A percentile compares a stretch with the other conserved stretches of the same genome.
phyloP scores from a whole-genome alignment of 805 yeast genomes.

The Metschnikowia henanensis region DNA sequence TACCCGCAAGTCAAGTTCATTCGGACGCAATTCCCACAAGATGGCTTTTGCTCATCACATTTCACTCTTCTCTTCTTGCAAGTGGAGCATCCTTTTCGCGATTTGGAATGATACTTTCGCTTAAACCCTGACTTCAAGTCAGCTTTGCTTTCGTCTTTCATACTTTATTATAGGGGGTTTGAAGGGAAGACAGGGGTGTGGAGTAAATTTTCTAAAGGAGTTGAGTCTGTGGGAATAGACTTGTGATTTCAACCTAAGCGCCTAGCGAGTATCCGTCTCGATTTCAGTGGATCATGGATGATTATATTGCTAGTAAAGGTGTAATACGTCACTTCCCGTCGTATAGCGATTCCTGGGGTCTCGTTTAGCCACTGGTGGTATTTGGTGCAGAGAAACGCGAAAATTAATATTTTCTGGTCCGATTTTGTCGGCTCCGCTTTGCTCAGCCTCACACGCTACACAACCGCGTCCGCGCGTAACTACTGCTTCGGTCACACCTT shows the following conservation, averaged over 20 bases:
- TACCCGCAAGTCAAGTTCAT: constrained; percentile 80
- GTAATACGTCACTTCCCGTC: constrained; percentile 6
- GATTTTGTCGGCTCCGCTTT: neutral
- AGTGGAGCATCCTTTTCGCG: constrained; percentile 85
- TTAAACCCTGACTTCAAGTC: constrained; percentile 47
- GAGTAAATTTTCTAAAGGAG: constrained; percentile 3
- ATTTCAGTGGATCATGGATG: constrained; percentile 2
- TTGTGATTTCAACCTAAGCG: constrained; percentile 7
- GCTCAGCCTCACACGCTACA: neutral
- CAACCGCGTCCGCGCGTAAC: neutral
- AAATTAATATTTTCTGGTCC: constrained; percentile 3
- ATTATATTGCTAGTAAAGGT: neutral
- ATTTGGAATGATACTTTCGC: constrained; percentile 85
- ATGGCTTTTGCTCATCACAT: constrained; percentile 86
- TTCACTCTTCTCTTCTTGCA: constrained; percentile 90
- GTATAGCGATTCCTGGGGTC: constrained; percentile 6
- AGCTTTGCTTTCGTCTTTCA: constrained; percentile 13
- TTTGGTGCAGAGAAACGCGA: constrained; percentile 6
- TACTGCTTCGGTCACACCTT: too few relatives aligned
- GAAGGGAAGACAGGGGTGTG: neutral
- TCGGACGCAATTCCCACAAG: constrained; percentile 75
- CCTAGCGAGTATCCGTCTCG: constrained; percentile 2
- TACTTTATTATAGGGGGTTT: neutral
- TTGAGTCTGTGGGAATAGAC: constrained; percentile 5
- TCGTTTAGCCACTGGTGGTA: constrained; percentile 7